A percentile compares a stretch with the other conserved stretches of the same genome.
Conservation (phyloP, 2,329 filamentous ascomycete genomes). For the Colletotrichum nymphaeae region DNA sequence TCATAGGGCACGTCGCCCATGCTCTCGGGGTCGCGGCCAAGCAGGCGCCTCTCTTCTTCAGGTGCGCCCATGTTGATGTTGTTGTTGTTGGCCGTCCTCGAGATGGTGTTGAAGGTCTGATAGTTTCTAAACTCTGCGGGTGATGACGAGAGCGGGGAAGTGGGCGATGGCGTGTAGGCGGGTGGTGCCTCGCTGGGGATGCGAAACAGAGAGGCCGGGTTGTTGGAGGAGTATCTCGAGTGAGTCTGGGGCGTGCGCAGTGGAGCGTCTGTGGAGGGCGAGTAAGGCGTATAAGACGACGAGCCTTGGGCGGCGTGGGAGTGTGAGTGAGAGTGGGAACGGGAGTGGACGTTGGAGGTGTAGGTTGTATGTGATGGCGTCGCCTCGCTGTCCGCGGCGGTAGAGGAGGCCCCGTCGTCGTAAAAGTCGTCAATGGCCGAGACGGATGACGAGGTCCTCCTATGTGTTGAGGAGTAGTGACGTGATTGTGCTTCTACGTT, state of each 20-base stretch:
- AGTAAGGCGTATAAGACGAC: constrained; percentile 35
- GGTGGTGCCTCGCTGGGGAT: constrained; percentile 57
- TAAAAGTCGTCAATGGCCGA: background rate
- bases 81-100: background rate
- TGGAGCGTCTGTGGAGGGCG: constrained; percentile 23
- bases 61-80: constrained; percentile 51
- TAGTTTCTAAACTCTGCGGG: constrained; percentile 49
- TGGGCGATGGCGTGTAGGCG: constrained; percentile 59
- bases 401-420: constrained; percentile 28
- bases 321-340: background rate
- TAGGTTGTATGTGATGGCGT: constrained; percentile 31
- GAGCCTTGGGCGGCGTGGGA: constrained; percentile 17
- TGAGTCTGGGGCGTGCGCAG: constrained; percentile 35
- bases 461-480: background rate
- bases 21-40: constrained; percentile 57
- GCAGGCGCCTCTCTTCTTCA: constrained; percentile 56
- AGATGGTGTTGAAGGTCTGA: constrained; percentile 53
- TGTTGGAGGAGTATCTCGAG: constrained; percentile 20
- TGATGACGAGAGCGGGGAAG: constrained; percentile 44
- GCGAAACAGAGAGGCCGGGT: constrained; percentile 27
- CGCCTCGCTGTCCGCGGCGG: constrained; percentile 21
- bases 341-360: background rate
- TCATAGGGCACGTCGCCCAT: constrained; percentile 51
- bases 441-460: constrained; percentile 13
- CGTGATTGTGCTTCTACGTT: background rate